Evolutionary conservation across 2,329 filamentous ascomycete species (phyloP), one percentile per base, ranked within the genome.

Genomic region (Aspergillus awamori): DNA sequence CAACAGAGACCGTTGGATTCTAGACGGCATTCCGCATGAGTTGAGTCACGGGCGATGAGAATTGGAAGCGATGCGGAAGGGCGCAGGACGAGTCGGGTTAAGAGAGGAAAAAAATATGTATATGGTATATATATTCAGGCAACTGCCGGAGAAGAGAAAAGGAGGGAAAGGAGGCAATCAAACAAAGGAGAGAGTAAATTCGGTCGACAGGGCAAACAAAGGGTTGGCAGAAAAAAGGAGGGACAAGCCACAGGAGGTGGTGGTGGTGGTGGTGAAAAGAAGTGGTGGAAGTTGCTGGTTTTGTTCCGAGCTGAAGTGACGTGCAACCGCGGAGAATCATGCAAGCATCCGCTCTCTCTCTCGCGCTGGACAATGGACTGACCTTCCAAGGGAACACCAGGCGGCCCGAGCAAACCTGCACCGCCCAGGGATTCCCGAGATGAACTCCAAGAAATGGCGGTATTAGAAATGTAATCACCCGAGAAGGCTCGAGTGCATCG

Each of bases 11-110:
- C 22, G 56, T 24, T 45, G 47, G 56, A 47, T 26, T 20, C 58
- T 61, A 57, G 28, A 61, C 58, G 39, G 63, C 63, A 65, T 65
- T 59, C 56, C 65, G 70, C 62, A 17, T 51, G 39, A 53, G 61
- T 55, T 51, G 39, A 53, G 61, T 56, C 53, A 65, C 62, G 24
- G 43, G 62, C 33, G 33, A 56, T 38, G 53, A 54, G 24, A 33
- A 47, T 8, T 17, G 41, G 17, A 5, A 53, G 51, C 24, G 38
- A 20, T 51, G 36, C 47, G 56, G 38, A 48, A 58, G 38, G 36
- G 22, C 36, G 47, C 33, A 41, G 38, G 22, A 30, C 22, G 17
- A 51, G 45, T 8, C 15, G 26, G 53, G 8, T 22, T 4, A 22
- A 41, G 38, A 41, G 20, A 30, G 28, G 26, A 22, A 33, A 36